A percentile compares a stretch with the other conserved stretches of the same genome.
phyloP scores from a whole-genome alignment of 148 eudicot genomes.

The Rhododendron molle region DNA sequence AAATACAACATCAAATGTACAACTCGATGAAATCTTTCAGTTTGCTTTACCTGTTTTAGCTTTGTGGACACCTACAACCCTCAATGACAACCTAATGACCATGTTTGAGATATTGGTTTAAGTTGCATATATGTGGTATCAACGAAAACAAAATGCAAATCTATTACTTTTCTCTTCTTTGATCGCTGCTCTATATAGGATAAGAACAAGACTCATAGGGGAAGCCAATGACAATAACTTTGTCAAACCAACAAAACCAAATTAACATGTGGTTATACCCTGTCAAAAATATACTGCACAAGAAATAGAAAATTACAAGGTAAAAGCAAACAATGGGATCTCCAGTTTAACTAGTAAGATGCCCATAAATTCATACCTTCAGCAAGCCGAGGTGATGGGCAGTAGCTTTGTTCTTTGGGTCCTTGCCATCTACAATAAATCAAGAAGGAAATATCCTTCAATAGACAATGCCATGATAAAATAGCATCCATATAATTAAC shows the following conservation, averaged over 20 bases:
- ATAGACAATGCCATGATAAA: neutral
- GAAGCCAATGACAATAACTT: neutral
- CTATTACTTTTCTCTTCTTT: neutral
- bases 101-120: neutral
- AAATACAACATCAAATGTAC: neutral
- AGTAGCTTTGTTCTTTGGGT: conserved; percentile 98
- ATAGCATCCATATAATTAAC: neutral
- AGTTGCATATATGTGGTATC: neutral
- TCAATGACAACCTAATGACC: neutral
- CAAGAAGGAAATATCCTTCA: neutral
- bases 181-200: neutral
- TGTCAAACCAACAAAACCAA: neutral
- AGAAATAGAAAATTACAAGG: neutral
- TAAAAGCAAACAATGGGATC: neutral
- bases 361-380: conserved; percentile 45
- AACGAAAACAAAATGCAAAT: no score
- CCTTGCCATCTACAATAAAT: conserved; percentile 72
- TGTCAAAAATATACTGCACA: neutral
- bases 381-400: conserved; percentile 93
- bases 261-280: neutral
- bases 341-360: neutral
- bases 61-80: neutral
- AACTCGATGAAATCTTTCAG: neutral
- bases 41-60: neutral
- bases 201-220: neutral